Conservation (phyloP, 495 filamentous ascomycete genomes). For the Penicillium desertorum region DNA sequence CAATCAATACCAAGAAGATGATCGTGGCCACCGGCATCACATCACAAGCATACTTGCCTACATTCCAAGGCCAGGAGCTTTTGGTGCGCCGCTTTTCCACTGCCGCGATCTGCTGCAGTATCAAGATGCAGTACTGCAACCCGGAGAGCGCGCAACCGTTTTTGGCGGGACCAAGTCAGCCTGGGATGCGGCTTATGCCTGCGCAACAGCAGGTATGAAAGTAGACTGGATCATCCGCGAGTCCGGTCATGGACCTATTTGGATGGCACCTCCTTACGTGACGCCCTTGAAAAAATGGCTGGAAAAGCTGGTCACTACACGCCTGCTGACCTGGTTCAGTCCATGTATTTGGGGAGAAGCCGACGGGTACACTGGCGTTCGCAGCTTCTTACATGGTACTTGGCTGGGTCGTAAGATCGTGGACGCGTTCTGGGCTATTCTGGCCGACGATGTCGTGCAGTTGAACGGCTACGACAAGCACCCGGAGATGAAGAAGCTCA, state of each 20-base stretch:
- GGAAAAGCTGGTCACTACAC: constrained; percentile 64
- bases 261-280: constrained; percentile 68
- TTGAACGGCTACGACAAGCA: constrained; percentile 60
- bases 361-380: constrained; percentile 48
- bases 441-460: constrained; percentile 58
- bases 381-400: constrained; percentile 64
- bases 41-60: constrained; percentile 57
- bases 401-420: constrained; percentile 66
- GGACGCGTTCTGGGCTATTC: constrained; percentile 63
- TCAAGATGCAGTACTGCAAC: constrained; percentile 34
- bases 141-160: constrained; percentile 51
- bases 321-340: constrained; percentile 64
- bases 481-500: constrained; percentile 63
- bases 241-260: constrained; percentile 69
- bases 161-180: constrained; percentile 74
- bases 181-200: constrained; percentile 73
- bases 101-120: constrained; percentile 54
- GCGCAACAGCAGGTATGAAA: constrained; percentile 59
- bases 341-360: constrained; percentile 61
- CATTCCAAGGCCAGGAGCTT: constrained; percentile 50
- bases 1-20: constrained; percentile 55
- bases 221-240: constrained; percentile 80
- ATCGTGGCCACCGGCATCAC: constrained; percentile 71
- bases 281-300: constrained; percentile 59
- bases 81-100: constrained; percentile 62